These are phyloP conservation scores for Podaxis sp. DNA, from an alignment of 768 basidiomycete species.

Conservation along the genomic window DNA sequence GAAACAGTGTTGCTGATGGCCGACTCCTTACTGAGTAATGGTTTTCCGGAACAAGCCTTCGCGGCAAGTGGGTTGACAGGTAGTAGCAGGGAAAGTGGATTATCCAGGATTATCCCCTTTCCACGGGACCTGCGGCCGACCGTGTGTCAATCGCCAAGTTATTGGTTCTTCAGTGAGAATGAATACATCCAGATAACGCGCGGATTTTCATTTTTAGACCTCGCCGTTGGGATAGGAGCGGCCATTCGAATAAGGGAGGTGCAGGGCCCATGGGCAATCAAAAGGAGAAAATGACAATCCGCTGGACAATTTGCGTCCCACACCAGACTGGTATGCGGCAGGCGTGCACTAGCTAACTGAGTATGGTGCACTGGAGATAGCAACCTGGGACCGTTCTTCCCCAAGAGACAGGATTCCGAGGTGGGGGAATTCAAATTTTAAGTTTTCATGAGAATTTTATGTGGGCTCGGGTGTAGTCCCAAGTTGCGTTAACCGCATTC, in stretches of 20 bases:
- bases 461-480: too few relatives aligned
- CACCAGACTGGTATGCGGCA: neutral
- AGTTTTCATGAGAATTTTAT: neutral
- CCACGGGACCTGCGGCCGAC: neutral
- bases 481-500: neutral
- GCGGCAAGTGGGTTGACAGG: neutral
- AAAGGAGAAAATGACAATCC: neutral
- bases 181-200: neutral
- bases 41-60: neutral
- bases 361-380: neutral
- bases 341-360: neutral
- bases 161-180: conserved; percentile 10
- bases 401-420: neutral
- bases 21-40: neutral
- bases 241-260: neutral
- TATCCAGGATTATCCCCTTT: conserved; percentile 2
- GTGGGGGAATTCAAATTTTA: neutral
- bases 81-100: neutral
- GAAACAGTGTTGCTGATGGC: neutral
- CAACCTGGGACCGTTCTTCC: neutral
- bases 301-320: neutral
- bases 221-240: conserved; percentile 6
- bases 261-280: neutral
- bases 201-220: conserved; percentile 5
- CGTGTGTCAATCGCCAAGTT: conserved; percentile 7